A percentile compares a stretch with the other conserved stretches of the same genome.
Evolutionary conservation across 176 grass and related monocot genomes (phyloP).

Genomic region (Tuctoria greenei): DNA sequence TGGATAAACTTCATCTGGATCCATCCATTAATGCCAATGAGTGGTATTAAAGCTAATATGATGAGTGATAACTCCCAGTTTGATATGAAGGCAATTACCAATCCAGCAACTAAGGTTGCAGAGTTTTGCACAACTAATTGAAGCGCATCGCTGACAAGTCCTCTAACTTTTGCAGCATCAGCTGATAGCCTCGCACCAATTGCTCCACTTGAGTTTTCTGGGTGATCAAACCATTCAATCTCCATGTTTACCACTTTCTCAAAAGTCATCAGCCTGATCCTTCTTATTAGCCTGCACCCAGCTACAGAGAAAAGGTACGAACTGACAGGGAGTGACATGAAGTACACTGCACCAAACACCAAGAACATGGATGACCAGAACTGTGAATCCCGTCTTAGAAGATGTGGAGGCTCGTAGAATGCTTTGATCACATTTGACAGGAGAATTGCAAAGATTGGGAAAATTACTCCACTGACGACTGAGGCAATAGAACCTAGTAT

Average conservation of each 20-base stretch:
- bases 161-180: slow-evolving; percentile 76
- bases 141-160: slow-evolving; percentile 84
- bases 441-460: slow-evolving; percentile 72
- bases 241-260: slow-evolving; percentile 90
- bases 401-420: slow-evolving; percentile 72
- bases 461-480: slow-evolving; percentile 67
- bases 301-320: slow-evolving; percentile 83
- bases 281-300: slow-evolving; percentile 75
- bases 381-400: slow-evolving; percentile 69
- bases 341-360: slow-evolving; percentile 67
- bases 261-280: slow-evolving; percentile 92
- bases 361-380: slow-evolving; percentile 95
- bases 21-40: slow-evolving; percentile 85
- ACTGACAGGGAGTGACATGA: slow-evolving; percentile 67
- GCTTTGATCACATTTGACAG: slow-evolving; percentile 81
- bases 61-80: slow-evolving; percentile 83
- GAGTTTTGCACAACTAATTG: slow-evolving; percentile 79
- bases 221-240: slow-evolving; percentile 82
- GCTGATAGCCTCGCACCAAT: slow-evolving; percentile 79
- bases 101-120: slow-evolving; percentile 69
- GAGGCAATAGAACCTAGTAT: slow-evolving; percentile 74
- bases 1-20: slow-evolving; percentile 88
- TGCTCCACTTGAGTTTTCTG: slow-evolving; percentile 81
- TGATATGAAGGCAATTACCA: slow-evolving; percentile 77
- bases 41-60: slow-evolving; percentile 79